Percentiles rank a stretch among this genome's conserved stretches.
Evolutionary conservation across 495 filamentous ascomycete species (phyloP).

Genomic region (Penicillium longicatenatum): DNA sequence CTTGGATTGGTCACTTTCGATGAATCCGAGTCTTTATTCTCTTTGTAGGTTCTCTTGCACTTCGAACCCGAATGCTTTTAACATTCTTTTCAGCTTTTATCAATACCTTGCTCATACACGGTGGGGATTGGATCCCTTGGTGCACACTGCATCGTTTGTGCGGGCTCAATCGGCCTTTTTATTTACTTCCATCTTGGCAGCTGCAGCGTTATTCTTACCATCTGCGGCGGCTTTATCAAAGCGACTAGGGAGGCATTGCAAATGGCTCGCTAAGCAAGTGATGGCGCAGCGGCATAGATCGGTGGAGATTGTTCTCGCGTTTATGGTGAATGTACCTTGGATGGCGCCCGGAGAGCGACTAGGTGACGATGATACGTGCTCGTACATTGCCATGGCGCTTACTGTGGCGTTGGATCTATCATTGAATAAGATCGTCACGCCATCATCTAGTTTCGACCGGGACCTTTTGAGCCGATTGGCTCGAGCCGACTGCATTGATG

Average conservation of each 20-base stretch:
- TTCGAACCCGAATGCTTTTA: not conserved
- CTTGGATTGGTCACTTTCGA: slow-evolving; percentile 62
- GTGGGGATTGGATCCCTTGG: slow-evolving; percentile 68
- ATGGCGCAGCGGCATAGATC: slow-evolving; percentile 61
- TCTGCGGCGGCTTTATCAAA: slow-evolving; percentile 62
- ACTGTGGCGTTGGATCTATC: slow-evolving; percentile 69
- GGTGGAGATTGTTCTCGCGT: slow-evolving; percentile 71
- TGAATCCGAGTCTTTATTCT: slow-evolving; percentile 64
- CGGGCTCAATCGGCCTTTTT: slow-evolving; percentile 67
- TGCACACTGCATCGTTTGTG: slow-evolving; percentile 65
- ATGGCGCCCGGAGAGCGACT: slow-evolving; percentile 68
- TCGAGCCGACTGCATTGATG: slow-evolving; percentile 66
- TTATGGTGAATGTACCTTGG: slow-evolving; percentile 79
- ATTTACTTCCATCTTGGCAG: slow-evolving; percentile 68
- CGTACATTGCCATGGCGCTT: slow-evolving; percentile 68
- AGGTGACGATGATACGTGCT: slow-evolving; percentile 71
- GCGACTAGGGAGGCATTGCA: slow-evolving; percentile 63
- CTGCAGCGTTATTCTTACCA: slow-evolving; percentile 64
- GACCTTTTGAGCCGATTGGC: slow-evolving; percentile 52
- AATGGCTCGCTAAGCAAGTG: slow-evolving; percentile 60
- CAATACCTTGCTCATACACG: slow-evolving; percentile 71
- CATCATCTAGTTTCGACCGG: slow-evolving; percentile 52
- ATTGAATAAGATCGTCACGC: slow-evolving; percentile 66
- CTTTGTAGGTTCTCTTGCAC: slow-evolving; percentile 51
- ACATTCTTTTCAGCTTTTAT: slow-evolving; percentile 55